Percentiles rank a stretch among this genome's conserved stretches.
phyloP scores from a whole-genome alignment of 129 eudicot species.

The Cynara cardunculus region DNA sequence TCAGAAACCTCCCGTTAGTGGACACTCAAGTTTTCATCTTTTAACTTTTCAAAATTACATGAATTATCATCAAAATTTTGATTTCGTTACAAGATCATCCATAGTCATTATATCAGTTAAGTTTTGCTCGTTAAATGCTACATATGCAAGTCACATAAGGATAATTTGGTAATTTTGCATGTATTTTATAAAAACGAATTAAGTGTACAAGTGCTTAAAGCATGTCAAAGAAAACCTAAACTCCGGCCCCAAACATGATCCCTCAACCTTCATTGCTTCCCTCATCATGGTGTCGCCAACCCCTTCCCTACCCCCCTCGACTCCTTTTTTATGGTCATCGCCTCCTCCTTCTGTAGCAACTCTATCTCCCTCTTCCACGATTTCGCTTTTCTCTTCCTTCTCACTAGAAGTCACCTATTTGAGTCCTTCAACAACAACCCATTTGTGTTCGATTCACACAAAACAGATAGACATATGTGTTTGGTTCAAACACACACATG shows the following conservation, averaged over 20 bases:
- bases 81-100: too few relatives aligned
- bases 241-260: not conserved
- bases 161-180: too few relatives aligned
- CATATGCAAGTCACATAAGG: too few relatives aligned
- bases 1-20: too few relatives aligned
- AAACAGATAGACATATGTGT: not conserved
- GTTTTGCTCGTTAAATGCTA: too few relatives aligned
- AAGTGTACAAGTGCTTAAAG: not conserved
- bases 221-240: not conserved
- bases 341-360: not conserved
- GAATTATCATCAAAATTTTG: too few relatives aligned
- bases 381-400: not conserved
- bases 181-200: too few relatives aligned
- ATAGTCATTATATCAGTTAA: too few relatives aligned
- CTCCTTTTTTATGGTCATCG: not conserved
- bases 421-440: not conserved
- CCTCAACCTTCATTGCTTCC: not conserved
- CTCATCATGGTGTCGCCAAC: not conserved
- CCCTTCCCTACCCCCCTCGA: not conserved
- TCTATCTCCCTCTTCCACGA: not conserved
- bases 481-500: not conserved
- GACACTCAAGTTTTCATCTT: too few relatives aligned
- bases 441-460: not conserved
- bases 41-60: too few relatives aligned
- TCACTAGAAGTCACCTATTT: not conserved